Evolutionary conservation across 257 asterid genomes (phyloP).

Genomic region (Solanum bulbocastanum): DNA sequence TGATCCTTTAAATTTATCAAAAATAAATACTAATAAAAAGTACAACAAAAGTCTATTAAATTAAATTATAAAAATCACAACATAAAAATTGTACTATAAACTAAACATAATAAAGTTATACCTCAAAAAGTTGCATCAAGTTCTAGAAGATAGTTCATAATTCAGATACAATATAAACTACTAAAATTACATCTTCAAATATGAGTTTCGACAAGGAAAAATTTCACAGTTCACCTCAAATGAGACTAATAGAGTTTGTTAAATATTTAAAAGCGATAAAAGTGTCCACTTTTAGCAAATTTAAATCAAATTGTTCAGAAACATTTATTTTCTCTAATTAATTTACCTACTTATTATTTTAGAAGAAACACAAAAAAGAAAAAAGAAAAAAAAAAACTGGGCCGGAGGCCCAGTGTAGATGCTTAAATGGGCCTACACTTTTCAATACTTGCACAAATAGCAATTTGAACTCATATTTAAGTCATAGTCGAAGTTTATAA

Average conservation of each 20-base stretch:
- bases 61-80: not conserved
- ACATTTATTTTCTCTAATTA: not conserved
- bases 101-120: too few species aligned
- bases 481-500: not conserved
- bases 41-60: too few species aligned
- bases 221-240: not conserved
- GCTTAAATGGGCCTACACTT: not conserved
- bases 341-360: not conserved
- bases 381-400: too few species aligned
- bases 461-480: not conserved
- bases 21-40: too few species aligned
- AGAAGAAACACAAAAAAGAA: not conserved
- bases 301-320: not conserved
- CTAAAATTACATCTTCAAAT: too few species aligned
- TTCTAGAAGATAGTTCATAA: too few species aligned
- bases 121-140: not conserved
- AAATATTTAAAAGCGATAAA: not conserved
- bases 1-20: not conserved
- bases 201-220: too few species aligned
- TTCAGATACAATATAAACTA: too few species aligned
- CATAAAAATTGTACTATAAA: not conserved
- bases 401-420: not conserved
- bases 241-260: too few species aligned
- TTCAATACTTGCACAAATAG: not conserved
- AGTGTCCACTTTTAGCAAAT: not conserved